Conservation (phyloP, 1,284 basidiomycete species). For the Puccinia coronata region DNA sequence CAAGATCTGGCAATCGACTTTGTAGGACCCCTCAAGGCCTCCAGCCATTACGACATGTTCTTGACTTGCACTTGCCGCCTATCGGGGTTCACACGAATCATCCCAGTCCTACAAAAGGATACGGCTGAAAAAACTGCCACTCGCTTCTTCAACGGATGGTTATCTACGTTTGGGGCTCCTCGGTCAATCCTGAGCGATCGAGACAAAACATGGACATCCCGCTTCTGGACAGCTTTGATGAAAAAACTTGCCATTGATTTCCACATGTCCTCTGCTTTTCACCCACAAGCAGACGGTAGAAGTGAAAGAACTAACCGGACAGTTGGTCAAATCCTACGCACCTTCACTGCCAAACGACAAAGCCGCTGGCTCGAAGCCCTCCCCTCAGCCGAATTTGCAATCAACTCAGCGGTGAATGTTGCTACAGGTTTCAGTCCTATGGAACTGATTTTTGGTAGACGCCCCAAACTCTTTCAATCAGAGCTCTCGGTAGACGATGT, state of each 20-base stretch:
- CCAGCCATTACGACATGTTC: neutral
- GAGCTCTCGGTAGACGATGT: neutral
- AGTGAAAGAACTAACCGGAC: constrained; percentile 55
- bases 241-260: neutral
- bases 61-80: neutral
- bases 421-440: constrained; percentile 51
- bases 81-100: neutral
- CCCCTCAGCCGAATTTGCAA: constrained; percentile 46
- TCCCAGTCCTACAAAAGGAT: neutral
- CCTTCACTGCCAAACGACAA: constrained; percentile 54
- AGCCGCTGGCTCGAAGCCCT: constrained; percentile 50
- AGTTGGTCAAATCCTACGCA: constrained; percentile 53
- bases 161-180: constrained; percentile 51
- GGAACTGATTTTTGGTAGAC: constrained; percentile 51
- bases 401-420: constrained; percentile 51
- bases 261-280: constrained; percentile 49
- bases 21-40: neutral
- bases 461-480: constrained; percentile 50
- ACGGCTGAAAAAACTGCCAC: neutral
- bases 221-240: constrained; percentile 54
- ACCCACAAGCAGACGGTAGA: constrained; percentile 53
- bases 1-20: constrained; percentile 40
- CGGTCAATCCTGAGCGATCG: constrained; percentile 53
- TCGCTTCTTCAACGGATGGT: neutral
- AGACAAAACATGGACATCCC: constrained; percentile 54